These are phyloP conservation scores for Botrytis hyacinthi DNA, from an alignment of 2,329 filamentous ascomycete species.

Conservation along the genomic window DNA sequence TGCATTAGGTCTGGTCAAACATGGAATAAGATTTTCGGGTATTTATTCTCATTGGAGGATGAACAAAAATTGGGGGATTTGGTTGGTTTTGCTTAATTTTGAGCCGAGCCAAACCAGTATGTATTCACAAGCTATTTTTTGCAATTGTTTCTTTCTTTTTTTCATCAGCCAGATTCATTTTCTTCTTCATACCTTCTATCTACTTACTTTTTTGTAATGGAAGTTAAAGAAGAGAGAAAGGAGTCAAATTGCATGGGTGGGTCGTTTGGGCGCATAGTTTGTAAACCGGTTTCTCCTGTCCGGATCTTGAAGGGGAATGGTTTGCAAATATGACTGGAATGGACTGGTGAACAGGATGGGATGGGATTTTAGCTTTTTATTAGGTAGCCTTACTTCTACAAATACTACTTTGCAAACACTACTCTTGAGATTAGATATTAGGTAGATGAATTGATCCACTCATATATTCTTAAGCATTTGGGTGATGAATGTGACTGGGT, in stretches of 20 bases:
- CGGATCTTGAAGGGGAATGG: neutral
- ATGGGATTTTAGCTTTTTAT: neutral
- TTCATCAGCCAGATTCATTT: neutral
- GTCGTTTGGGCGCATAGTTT: constrained; percentile 39
- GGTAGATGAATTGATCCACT: constrained; percentile 9
- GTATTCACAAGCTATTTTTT: constrained; percentile 24
- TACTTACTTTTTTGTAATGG: constrained; percentile 23
- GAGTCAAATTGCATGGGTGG: constrained; percentile 39
- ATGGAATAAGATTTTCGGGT: constrained; percentile 22
- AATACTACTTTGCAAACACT: constrained; percentile 3
- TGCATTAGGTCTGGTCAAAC: constrained; percentile 19
- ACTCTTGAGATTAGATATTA: constrained; percentile 9
- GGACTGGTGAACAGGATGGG: neutral
- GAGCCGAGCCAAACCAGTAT: constrained; percentile 27
- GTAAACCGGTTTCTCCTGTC: constrained; percentile 20
- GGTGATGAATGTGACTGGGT: neutral
- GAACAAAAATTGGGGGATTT: constrained; percentile 18
- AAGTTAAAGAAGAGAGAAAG: constrained; percentile 23
- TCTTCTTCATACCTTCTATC: constrained; percentile 9
- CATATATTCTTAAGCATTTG: neutral
- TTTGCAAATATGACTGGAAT: constrained; percentile 20
- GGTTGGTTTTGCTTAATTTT: constrained; percentile 27
- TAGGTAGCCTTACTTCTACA: constrained; percentile 1
- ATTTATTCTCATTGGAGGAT: constrained; percentile 26
- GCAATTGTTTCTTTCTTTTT: constrained; percentile 23